These are phyloP conservation scores for Aspergillus sp. DNA, from an alignment of 2,329 filamentous ascomycete genomes.

Conservation along the genomic window DNA sequence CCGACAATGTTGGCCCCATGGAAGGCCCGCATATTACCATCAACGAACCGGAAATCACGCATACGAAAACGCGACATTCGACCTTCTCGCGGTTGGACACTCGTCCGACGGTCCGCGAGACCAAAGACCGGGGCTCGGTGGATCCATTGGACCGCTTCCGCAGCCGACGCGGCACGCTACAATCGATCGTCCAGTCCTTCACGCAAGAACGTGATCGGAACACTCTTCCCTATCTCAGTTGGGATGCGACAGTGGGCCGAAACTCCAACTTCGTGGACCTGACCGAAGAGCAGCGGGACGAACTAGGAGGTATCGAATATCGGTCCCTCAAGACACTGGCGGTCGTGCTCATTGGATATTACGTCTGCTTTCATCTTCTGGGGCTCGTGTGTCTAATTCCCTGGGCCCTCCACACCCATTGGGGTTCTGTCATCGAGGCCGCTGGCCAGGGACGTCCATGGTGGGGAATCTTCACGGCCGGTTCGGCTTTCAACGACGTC, in stretches of 20 bases:
- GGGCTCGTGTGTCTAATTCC: slow-evolving; percentile 66
- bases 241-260: slow-evolving; percentile 81
- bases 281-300: slow-evolving; percentile 83
- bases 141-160: slow-evolving; percentile 16
- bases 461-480: slow-evolving; percentile 88
- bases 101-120: slow-evolving; percentile 25
- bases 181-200: slow-evolving; percentile 26
- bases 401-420: slow-evolving; percentile 64
- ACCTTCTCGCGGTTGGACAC: slow-evolving; percentile 34
- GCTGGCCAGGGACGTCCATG: slow-evolving; percentile 61
- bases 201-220: slow-evolving; percentile 35
- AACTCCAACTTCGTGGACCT: slow-evolving; percentile 90
- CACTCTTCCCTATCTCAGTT: slow-evolving; percentile 82
- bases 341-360: slow-evolving; percentile 69
- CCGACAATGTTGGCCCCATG: slow-evolving; percentile 18
- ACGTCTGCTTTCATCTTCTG: slow-evolving; percentile 71
- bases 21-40: slow-evolving; percentile 39
- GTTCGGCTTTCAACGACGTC: slow-evolving; percentile 88
- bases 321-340: slow-evolving; percentile 80
- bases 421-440: slow-evolving; percentile 55
- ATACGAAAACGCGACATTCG: slow-evolving; percentile 25
- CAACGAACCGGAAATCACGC: slow-evolving; percentile 37
- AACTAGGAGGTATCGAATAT: slow-evolving; percentile 94
- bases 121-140: slow-evolving; percentile 21
- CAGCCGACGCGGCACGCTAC: slow-evolving; percentile 24